Base-by-base conservation (phyloP, 2,329 filamentous ascomycete species). In the Beauveria brongniartii region DNA sequence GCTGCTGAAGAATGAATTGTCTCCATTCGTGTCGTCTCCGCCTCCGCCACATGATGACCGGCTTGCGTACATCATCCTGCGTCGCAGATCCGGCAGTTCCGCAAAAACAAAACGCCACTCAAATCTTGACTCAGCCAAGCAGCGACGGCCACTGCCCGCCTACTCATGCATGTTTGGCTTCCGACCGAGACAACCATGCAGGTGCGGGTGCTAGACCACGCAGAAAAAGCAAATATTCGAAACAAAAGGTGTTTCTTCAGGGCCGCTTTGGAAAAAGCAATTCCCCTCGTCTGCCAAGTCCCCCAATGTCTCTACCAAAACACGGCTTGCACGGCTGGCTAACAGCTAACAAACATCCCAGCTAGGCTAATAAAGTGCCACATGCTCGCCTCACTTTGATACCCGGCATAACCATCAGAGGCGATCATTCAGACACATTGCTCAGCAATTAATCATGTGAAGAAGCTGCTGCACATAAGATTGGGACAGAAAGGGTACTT, bases 81-180 rank as follows among this genome's bases (percentile, higher is more conserved):
- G 55, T 8, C 20, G 44, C 24, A 16, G 55, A 57, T 57, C 55
- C 55, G 55, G 55, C 55, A 57, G 55, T 57, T 48, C 43, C 20
- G 30, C 43, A 40, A 10, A 37, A 22, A 20, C 5, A 52, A 26
- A 24, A 48, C 28, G 44, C 43, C 43, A 26, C 46, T 22, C 14
- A n/a, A 40, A 40, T 55, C 52, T 43, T 56, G 54, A 56, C 28
- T 56, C 54, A 56, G 9, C 12, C 5, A n/a, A 10, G 20, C 37
- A 30, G 54, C 14, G 18, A 24, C 26, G 5, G 22, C 20, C 4
- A 37, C n/a, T n/a, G 55, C 18, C n/a, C 1, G 9, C 30, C 54
- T 34, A 58, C 24, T 50, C 44, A 34, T 43, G 30, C 48, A 37
- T 37, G 34, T 37, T 51, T 43, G 18, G 9, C 20, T n/a, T 14